These are phyloP conservation scores for Scenedesmus sp. DNA, from an alignment of 163 green algal species.

Conservation along the genomic window DNA sequence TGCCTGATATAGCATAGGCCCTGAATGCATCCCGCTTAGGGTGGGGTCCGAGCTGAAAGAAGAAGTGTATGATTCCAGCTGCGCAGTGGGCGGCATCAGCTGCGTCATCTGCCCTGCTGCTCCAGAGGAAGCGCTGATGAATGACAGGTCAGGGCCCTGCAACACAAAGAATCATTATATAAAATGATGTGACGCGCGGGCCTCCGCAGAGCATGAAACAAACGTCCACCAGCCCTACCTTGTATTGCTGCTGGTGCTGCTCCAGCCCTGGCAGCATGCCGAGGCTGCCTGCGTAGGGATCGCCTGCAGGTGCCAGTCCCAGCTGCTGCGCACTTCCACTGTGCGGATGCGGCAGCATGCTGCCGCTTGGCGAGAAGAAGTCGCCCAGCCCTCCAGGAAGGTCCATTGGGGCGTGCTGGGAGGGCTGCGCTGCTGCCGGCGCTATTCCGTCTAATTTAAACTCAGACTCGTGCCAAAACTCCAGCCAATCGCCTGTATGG, in stretches of 20 bases:
- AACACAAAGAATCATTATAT: neutral
- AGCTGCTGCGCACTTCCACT: neutral
- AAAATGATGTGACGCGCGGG: neutral
- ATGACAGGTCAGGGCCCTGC: slow-evolving; percentile 16
- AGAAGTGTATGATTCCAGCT: slow-evolving; percentile 35
- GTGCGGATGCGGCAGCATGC: slow-evolving; percentile 18
- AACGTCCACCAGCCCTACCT: slow-evolving; percentile 8
- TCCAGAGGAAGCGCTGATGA: slow-evolving; percentile 21
- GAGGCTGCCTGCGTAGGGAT: slow-evolving; percentile 27
- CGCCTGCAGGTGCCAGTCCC: slow-evolving; percentile 17
- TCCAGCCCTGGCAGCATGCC: slow-evolving; percentile 1
- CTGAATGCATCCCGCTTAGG: neutral
- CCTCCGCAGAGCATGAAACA: neutral
- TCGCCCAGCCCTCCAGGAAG: slow-evolving; percentile 3
- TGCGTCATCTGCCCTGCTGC: slow-evolving; percentile 13
- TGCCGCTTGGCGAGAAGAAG: slow-evolving; percentile 7
- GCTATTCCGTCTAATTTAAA: slow-evolving; percentile 29
- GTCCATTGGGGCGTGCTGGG: neutral
- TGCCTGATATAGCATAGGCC: slow-evolving; percentile 37
- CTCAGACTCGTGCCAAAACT: slow-evolving; percentile 51
- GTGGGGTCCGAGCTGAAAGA: slow-evolving; percentile 15
- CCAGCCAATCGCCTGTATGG: slow-evolving; percentile 19
- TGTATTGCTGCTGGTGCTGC: slow-evolving; percentile 32
- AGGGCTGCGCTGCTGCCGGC: neutral
- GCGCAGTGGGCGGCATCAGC: slow-evolving; percentile 14